Evolutionary conservation across 2,329 filamentous ascomycete species (phyloP).

Genomic region (Penicillium sp.): DNA sequence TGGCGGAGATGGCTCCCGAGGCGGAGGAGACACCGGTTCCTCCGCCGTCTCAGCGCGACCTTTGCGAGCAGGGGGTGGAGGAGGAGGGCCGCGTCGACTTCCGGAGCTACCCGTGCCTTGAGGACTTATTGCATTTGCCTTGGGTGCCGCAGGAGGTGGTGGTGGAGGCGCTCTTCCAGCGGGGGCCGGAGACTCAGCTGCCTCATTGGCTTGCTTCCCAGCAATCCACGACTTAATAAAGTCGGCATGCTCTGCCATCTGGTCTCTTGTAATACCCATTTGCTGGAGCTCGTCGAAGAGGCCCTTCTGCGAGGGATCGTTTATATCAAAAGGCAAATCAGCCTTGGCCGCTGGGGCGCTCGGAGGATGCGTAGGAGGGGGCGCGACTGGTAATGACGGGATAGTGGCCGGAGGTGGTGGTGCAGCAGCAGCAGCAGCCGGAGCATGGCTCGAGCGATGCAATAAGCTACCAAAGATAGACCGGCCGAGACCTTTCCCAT

Average conservation of each 20-base stretch:
- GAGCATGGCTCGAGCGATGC: conserved; percentile 49
- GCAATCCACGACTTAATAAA: conserved; percentile 68
- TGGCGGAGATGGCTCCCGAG: conserved; percentile 69
- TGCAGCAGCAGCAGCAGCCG: conserved; percentile 34
- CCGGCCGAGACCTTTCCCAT: conserved; percentile 49
- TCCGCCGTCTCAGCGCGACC: conserved; percentile 49
- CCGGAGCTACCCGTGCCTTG: conserved; percentile 58
- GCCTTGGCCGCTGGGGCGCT: conserved; percentile 27
- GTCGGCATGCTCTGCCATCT: conserved; percentile 65
- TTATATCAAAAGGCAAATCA: conserved; percentile 56
- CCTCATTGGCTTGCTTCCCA: conserved; percentile 53
- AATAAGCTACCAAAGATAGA: conserved; percentile 53
- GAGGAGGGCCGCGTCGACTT: conserved; percentile 58
- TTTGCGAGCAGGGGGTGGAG: conserved; percentile 54
- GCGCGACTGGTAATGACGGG: conserved; percentile 30
- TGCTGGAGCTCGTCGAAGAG: conserved; percentile 60
- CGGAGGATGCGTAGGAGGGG: conserved; percentile 28
- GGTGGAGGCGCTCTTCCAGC: conserved; percentile 59
- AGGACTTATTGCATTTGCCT: conserved; percentile 53
- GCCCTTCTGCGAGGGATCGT: conserved; percentile 61
- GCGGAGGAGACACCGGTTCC: conserved; percentile 59
- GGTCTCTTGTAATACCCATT: conserved; percentile 68
- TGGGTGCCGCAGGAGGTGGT: conserved; percentile 50
- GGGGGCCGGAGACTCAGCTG: conserved; percentile 39
- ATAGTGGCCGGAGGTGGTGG: conserved; percentile 25